phyloP scores from a whole-genome alignment of 2,329 filamentous ascomycete species.

The Fusarium pseudocircinatum region DNA sequence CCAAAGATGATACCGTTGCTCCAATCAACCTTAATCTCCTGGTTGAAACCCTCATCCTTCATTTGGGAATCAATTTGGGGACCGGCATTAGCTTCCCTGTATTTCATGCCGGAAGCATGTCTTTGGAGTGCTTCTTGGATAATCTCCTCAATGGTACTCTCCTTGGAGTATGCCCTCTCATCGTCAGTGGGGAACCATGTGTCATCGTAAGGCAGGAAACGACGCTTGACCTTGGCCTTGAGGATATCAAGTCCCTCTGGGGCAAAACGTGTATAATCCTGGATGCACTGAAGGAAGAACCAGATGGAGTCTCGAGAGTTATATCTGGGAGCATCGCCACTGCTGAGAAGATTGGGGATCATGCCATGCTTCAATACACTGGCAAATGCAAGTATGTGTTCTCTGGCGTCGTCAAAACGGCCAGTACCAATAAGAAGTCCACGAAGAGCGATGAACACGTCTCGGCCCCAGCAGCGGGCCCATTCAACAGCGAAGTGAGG shows the following conservation, averaged over 20 bases:
- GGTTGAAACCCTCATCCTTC: slow-evolving; percentile 90
- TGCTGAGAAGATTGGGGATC: slow-evolving; percentile 93
- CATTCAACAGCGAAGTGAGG: slow-evolving; percentile 95
- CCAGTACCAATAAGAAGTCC: slow-evolving; percentile 93
- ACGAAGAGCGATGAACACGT: slow-evolving; percentile 95
- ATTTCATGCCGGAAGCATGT: slow-evolving; percentile 90
- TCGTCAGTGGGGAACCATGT: slow-evolving; percentile 91
- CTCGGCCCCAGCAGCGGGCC: slow-evolving; percentile 96
- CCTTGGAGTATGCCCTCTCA: slow-evolving; percentile 82
- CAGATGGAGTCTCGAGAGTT: slow-evolving; percentile 96
- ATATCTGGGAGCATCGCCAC: slow-evolving; percentile 87
- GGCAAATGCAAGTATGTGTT: slow-evolving; percentile 94
- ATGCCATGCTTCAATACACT: slow-evolving; percentile 98
- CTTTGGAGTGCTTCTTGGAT: slow-evolving; percentile 94
- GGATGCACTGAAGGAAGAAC: slow-evolving; percentile 97
- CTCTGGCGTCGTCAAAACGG: slow-evolving; percentile 85
- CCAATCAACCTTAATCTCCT: slow-evolving; percentile 93
- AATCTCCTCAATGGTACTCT: slow-evolving; percentile 86
- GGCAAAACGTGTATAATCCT: slow-evolving; percentile 87
- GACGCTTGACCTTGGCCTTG: slow-evolving; percentile 78
- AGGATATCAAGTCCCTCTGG: slow-evolving; percentile 80
- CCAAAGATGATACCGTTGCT: slow-evolving; percentile 88
- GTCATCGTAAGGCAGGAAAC: slow-evolving; percentile 95
- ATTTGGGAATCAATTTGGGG: slow-evolving; percentile 91
- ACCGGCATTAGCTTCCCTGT: slow-evolving; percentile 94